Evolutionary conservation across 257 asterid genomes (phyloP).

Genomic region (Forsythia suspensa): DNA sequence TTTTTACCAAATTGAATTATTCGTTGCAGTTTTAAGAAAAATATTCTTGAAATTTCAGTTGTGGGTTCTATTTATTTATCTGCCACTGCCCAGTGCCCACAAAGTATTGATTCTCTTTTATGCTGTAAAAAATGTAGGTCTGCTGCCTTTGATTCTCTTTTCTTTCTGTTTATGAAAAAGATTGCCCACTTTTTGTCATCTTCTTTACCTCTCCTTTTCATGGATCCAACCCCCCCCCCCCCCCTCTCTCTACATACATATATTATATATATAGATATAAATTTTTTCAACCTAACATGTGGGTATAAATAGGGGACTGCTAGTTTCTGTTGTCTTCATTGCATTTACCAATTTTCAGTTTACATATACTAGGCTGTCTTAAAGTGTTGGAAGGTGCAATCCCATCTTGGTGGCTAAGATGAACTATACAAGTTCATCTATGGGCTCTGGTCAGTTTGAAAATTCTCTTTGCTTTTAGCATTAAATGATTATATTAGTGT

Average conservation of each 20-base stretch:
- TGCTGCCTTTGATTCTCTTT: slow-evolving; percentile 12
- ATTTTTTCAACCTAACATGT: slow-evolving; percentile 41
- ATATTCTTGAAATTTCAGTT: slow-evolving; percentile 57
- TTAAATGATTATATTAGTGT: not conserved
- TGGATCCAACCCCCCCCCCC: slow-evolving; percentile 47
- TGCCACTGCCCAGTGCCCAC: slow-evolving; percentile 43
- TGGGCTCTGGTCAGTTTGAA: slow-evolving; percentile 80
- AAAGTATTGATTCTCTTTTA: slow-evolving; percentile 65
- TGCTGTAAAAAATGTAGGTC: slow-evolving; percentile 28
- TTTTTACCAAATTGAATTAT: slow-evolving; percentile 34
- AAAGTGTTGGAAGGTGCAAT: slow-evolving; percentile 20
- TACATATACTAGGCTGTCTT: not conserved
- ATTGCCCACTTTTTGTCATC: slow-evolving; percentile 62
- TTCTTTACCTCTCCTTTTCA: slow-evolving; percentile 55
- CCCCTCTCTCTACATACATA: not conserved
- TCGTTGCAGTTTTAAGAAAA: slow-evolving; percentile 59
- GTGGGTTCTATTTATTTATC: slow-evolving; percentile 51
- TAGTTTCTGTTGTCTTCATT: slow-evolving; percentile 43
- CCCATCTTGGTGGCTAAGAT: slow-evolving; percentile 35
- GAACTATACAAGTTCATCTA: slow-evolving; percentile 81
- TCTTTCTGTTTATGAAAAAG: slow-evolving; percentile 50
- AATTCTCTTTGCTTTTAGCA: not conserved
- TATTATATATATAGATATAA: slow-evolving; percentile 43
- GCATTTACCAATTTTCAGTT: slow-evolving; percentile 30
- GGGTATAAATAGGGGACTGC: slow-evolving; percentile 59